Conservation (phyloP, 2,329 filamentous ascomycete species). For the Neonectria faginata region DNA sequence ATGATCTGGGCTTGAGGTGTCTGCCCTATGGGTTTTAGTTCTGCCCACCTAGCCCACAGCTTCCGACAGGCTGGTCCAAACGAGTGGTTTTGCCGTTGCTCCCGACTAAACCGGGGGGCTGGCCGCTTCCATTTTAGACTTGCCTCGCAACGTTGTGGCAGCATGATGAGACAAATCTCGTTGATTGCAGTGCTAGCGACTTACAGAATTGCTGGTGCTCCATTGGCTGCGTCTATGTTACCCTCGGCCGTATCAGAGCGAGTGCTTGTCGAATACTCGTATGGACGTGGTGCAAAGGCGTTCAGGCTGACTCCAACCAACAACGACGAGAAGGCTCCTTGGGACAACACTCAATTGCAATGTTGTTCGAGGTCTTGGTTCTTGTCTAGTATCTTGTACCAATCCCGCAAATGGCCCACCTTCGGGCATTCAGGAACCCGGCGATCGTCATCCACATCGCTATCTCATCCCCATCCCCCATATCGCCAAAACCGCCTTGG, state of each 20-base stretch:
- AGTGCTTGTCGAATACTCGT: background rate
- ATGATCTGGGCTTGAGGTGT: background rate
- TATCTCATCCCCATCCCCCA: background rate
- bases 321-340: background rate
- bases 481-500: slow-evolving; percentile 38
- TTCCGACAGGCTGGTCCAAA: background rate
- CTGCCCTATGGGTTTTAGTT: background rate
- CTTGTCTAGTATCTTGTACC: background rate
- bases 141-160: background rate
- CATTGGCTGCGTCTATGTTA: background rate
- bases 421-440: slow-evolving; percentile 10
- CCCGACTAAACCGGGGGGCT: background rate
- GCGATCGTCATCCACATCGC: slow-evolving; percentile 6
- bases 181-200: background rate
- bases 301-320: no score
- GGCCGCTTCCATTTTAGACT: background rate
- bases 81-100: background rate
- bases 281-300: background rate
- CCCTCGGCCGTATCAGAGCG: background rate
- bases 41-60: background rate
- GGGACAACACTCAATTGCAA: background rate
- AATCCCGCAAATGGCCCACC: slow-evolving; percentile 21
- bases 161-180: background rate
- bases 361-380: background rate
- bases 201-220: background rate